Evolutionary conservation across 2,329 filamentous ascomycete species (phyloP).

Genomic region (Alternaria brassicicola): DNA sequence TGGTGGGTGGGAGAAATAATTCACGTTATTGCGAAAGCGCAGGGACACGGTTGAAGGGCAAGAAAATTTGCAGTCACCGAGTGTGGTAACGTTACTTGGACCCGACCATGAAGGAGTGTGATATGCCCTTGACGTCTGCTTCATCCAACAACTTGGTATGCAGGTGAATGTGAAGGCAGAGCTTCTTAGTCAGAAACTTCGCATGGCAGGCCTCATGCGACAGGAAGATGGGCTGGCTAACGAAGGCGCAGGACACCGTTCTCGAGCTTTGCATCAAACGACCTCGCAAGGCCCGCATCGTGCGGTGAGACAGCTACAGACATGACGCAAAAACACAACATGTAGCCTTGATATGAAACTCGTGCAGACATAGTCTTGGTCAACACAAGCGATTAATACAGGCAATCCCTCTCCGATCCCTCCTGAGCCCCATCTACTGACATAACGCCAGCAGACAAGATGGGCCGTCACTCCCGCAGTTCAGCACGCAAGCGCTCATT

Average conservation of each 20-base stretch:
- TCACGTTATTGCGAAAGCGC: not conserved
- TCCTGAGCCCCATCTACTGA: constrained; percentile 44
- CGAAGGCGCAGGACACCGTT: not conserved
- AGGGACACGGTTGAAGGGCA: not conserved
- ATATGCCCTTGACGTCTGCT: not conserved
- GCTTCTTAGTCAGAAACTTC: not conserved
- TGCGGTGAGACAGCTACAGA: not conserved
- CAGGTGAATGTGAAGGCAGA: not conserved
- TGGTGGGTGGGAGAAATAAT: not conserved
- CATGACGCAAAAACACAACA: constrained; percentile 18
- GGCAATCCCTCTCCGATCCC: constrained; percentile 55
- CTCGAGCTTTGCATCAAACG: not conserved
- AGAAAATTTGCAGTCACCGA: not conserved
- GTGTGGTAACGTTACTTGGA: constrained; percentile 1
- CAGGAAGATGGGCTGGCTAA: not conserved
- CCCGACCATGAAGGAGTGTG: not conserved
- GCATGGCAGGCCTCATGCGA: not conserved
- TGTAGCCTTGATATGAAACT: constrained; percentile 63
- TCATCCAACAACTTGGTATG: not conserved
- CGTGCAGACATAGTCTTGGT: constrained; percentile 50
- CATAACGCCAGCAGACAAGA: constrained; percentile 49
- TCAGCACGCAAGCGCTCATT: constrained; percentile 44
- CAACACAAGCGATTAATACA: constrained; percentile 61
- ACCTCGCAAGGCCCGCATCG: not conserved
- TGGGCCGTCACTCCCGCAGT: constrained; percentile 44